These are phyloP conservation scores for Skeletonema marinoi DNA, from an alignment of 108 stramenopile genomes.

Conservation along the genomic window DNA sequence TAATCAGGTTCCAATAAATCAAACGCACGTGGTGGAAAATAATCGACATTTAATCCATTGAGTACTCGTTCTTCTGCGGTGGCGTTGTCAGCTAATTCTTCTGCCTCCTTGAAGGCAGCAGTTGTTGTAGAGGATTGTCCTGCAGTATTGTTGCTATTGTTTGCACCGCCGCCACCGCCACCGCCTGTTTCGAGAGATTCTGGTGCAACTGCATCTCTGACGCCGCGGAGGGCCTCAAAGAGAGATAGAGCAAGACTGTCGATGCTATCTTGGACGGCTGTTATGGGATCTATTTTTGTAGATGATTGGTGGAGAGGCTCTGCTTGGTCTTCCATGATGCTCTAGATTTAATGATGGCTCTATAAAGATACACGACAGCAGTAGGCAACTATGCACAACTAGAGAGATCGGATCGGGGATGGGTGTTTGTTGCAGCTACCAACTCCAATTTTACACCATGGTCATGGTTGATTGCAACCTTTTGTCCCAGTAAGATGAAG, in stretches of 20 bases:
- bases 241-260: slow-evolving; percentile 80
- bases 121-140: slow-evolving; percentile 10
- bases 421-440: too few species aligned
- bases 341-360: not conserved
- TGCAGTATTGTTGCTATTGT: slow-evolving; percentile 21
- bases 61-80: slow-evolving; percentile 11
- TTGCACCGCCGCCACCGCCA: not conserved
- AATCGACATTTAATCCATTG: slow-evolving; percentile 21
- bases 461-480: too few species aligned
- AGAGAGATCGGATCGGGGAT: too few species aligned
- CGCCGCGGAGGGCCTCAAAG: slow-evolving; percentile 86
- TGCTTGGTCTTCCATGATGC: not conserved
- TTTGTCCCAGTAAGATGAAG: too few species aligned
- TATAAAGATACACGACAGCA: too few species aligned
- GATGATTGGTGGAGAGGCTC: not conserved
- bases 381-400: too few species aligned
- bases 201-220: slow-evolving; percentile 84
- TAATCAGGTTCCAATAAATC: slow-evolving; percentile 49
- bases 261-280: slow-evolving; percentile 83
- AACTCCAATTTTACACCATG: too few species aligned
- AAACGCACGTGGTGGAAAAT: slow-evolving; percentile 36
- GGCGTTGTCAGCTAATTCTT: slow-evolving; percentile 7
- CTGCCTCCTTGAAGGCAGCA: slow-evolving; percentile 10
- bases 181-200: slow-evolving; percentile 38
- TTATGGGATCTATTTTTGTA: slow-evolving; percentile 75